Conservation (phyloP, 2,329 filamentous ascomycete genomes). For the Pestalotiopsis sp. region DNA sequence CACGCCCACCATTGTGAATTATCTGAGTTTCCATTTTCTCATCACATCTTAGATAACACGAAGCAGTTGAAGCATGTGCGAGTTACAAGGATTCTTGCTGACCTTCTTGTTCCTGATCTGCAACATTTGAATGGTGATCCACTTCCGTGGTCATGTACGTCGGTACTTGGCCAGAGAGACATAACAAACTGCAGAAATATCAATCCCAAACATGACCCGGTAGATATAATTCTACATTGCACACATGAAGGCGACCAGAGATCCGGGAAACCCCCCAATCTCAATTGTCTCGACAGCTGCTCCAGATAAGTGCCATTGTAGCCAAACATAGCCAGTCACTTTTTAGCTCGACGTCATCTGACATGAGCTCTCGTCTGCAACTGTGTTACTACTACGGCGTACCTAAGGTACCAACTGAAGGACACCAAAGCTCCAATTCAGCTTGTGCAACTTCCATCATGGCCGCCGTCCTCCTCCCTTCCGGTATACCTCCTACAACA, state of each 20-base stretch:
- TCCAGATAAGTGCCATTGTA: not conserved
- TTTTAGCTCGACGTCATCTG: not conserved
- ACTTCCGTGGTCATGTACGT: not conserved
- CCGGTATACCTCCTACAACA: not conserved
- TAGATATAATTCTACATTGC: too few species aligned
- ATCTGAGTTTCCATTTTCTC: not conserved
- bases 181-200: too few species aligned
- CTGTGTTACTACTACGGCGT: not conserved
- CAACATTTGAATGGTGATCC: not conserved
- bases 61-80: not conserved
- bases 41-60: not conserved
- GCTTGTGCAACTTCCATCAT: not conserved
- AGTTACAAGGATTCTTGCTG: not conserved
- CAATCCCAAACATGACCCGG: too few species aligned
- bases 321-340: not conserved
- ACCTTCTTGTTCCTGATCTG: slow-evolving; percentile 5
- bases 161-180: not conserved
- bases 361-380: not conserved
- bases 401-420: not conserved
- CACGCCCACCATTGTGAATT: not conserved
- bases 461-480: not conserved
- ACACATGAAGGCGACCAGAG: too few species aligned
- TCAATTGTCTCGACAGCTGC: not conserved
- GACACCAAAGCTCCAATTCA: not conserved
- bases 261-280: not conserved